phyloP scores from a whole-genome alignment of 768 basidiomycete species.

The Cubamyces sp. region DNA sequence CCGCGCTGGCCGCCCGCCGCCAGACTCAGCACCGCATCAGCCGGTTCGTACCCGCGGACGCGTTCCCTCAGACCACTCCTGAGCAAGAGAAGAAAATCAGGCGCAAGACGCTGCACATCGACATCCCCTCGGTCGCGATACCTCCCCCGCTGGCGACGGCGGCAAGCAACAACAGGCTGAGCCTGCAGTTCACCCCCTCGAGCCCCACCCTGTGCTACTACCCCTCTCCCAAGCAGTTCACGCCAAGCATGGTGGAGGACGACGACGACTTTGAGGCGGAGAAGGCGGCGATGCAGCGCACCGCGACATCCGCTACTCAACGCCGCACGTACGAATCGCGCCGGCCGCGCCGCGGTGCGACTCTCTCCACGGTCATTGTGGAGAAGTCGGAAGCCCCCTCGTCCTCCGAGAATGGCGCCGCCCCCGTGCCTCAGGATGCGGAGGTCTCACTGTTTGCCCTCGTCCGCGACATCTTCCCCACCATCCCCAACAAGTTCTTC shows the following conservation, averaged over 20 bases:
- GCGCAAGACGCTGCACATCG: constrained; percentile 46
- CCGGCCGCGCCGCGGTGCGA: constrained; percentile 38
- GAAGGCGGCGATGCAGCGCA: constrained; percentile 37
- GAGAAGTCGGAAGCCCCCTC: constrained; percentile 28
- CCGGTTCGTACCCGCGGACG: constrained; percentile 42
- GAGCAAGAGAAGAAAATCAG: constrained; percentile 31
- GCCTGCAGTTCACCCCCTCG: constrained; percentile 70
- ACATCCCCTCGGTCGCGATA: constrained; percentile 37
- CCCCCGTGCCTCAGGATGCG: constrained; percentile 16
- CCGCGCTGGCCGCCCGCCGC: constrained; percentile 32
- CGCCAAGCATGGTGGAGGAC: constrained; percentile 35
- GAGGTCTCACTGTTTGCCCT: constrained; percentile 49
- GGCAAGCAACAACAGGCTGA: constrained; percentile 47
- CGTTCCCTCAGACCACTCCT: constrained; percentile 29
- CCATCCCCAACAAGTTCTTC: constrained; percentile 73
- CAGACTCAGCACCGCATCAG: constrained; percentile 34
- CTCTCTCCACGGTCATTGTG: constrained; percentile 30
- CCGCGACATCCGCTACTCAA: constrained; percentile 37
- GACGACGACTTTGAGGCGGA: constrained; percentile 51
- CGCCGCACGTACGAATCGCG: constrained; percentile 26
- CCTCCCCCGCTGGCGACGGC: constrained; percentile 41
- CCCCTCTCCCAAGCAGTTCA: constrained; percentile 32
- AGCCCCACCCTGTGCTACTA: constrained; percentile 45
- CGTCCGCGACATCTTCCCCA: constrained; percentile 62
- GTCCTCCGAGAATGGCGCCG: constrained; percentile 30